A percentile compares a stretch with the other conserved stretches of the same genome.
Evolutionary conservation across 352 stramenopile genomes (phyloP).

Genomic region (Saprolegnia diclina): DNA sequence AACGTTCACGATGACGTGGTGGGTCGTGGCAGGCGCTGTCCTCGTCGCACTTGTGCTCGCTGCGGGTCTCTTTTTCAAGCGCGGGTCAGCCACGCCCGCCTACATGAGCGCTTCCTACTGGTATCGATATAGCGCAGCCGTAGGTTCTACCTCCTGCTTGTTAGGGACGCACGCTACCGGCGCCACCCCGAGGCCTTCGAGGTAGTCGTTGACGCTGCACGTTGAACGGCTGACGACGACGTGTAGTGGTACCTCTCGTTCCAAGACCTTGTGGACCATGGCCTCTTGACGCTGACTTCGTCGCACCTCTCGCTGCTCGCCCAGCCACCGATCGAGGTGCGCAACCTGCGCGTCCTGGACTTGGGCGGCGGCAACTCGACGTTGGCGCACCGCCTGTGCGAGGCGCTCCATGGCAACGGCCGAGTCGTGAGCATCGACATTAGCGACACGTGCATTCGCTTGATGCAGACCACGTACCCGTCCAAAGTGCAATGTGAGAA

Average conservation of each 20-base stretch:
- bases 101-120: conserved; percentile 1
- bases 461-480: not conserved
- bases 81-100: not conserved
- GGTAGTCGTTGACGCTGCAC: not conserved
- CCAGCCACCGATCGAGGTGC: not conserved
- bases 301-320: not conserved
- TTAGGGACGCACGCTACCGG: conserved; percentile 6
- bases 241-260: conserved; percentile 14
- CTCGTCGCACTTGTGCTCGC: not conserved
- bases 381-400: not conserved
- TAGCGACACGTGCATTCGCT: not conserved
- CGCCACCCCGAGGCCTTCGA: not conserved
- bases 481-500: conserved; percentile 12
- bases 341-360: not conserved
- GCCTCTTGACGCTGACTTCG: not conserved
- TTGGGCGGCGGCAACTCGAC: conserved; percentile 1
- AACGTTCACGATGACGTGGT: not conserved
- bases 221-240: not conserved
- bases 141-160: not conserved
- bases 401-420: not conserved
- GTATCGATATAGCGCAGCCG: not conserved
- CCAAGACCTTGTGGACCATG: not conserved
- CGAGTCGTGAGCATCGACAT: conserved; percentile 1
- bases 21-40: not conserved
- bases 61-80: not conserved